phyloP scores from a whole-genome alignment of 352 stramenopile genomes.

The Phytophthora nicotianae region DNA sequence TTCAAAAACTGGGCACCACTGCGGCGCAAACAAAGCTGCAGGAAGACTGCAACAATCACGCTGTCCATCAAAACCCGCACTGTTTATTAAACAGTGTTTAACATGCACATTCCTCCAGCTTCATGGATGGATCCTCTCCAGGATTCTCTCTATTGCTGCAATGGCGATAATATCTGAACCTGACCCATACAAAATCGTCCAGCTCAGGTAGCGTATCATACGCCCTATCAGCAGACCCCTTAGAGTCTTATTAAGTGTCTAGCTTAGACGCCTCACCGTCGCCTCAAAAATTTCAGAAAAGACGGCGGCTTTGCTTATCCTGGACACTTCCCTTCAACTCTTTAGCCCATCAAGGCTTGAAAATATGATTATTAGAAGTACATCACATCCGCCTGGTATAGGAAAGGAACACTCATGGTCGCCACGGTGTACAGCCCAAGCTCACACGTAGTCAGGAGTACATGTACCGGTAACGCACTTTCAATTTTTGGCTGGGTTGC shows the following conservation, averaged over 20 bases:
- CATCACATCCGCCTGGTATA: no score
- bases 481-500: no score
- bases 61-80: not conserved
- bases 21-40: not conserved
- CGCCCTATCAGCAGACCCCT: not conserved
- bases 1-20: not conserved
- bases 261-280: not conserved
- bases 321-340: slow-evolving; percentile 4
- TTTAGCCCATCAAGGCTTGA: slow-evolving; percentile 7
- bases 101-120: not conserved
- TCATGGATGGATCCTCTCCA: slow-evolving; percentile 4
- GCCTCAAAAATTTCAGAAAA: slow-evolving; percentile 5
- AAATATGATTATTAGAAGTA: no score
- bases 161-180: not conserved
- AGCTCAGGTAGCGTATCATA: not conserved
- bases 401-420: no score
- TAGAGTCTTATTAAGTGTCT: not conserved
- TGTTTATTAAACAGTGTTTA: no score
- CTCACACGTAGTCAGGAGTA: no score
- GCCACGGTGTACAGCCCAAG: no score
- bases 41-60: not conserved
- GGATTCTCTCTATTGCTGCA: not conserved
- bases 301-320: slow-evolving; percentile 4
- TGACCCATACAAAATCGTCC: not conserved
- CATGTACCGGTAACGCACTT: no score